A percentile compares a stretch with the other conserved stretches of the same genome.
Conservation (phyloP, 1,284 basidiomycete genomes). For the Pseudozyma sp. region DNA sequence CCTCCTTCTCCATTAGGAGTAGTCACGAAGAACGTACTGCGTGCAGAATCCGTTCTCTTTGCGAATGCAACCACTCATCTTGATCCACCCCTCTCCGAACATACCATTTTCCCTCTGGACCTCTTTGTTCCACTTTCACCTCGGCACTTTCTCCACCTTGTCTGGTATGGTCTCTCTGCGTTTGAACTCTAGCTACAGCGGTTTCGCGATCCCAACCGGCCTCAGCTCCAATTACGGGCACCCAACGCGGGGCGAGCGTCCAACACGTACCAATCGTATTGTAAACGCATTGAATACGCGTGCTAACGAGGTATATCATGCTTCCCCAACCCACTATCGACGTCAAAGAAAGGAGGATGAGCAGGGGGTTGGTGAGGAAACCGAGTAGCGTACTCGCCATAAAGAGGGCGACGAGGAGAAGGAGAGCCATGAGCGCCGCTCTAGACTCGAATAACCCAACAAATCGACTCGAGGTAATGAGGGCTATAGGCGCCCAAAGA, state of each 20-base stretch:
- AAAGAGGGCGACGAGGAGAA: not conserved
- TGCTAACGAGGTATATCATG: constrained; percentile 19
- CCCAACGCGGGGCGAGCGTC: constrained; percentile 30
- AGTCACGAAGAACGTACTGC: not conserved
- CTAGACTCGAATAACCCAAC: constrained; percentile 6
- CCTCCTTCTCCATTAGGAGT: not conserved
- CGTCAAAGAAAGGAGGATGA: constrained; percentile 80
- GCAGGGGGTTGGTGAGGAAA: constrained; percentile 79
- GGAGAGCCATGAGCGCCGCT: constrained; percentile 3
- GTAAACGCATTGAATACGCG: constrained; percentile 18
- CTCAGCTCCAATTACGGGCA: constrained; percentile 3
- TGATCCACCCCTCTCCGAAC: constrained; percentile 70
- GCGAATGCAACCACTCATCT: constrained; percentile 20
- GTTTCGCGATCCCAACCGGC: constrained; percentile 12
- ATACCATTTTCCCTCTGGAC: constrained; percentile 72
- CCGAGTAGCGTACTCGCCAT: constrained; percentile 1
- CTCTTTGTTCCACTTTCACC: constrained; percentile 82
- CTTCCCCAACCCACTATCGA: constrained; percentile 76
- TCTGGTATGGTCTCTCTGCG: not conserved
- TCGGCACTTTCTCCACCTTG: not conserved
- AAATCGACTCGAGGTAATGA: not conserved
- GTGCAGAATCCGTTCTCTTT: constrained; percentile 27
- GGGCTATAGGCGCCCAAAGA: constrained; percentile 27
- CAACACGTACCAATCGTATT: constrained; percentile 36
- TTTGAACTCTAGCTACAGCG: constrained; percentile 2